A percentile compares a stretch with the other conserved stretches of the same genome.
phyloP scores from a whole-genome alignment of 2,329 filamentous ascomycete genomes.

The Botrytis elliptica region DNA sequence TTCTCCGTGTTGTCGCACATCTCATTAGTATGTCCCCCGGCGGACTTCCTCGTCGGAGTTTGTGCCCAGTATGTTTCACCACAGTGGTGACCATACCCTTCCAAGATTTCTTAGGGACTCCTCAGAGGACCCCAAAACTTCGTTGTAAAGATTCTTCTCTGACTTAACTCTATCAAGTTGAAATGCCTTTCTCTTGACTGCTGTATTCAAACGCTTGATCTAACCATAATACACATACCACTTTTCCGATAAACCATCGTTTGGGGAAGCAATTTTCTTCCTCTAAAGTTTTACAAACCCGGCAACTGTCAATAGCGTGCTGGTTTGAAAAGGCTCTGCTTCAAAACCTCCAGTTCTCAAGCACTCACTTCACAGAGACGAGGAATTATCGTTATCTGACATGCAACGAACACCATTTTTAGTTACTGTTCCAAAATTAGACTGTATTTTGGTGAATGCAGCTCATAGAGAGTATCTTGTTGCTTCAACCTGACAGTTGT shows the following conservation, averaged over 20 bases:
- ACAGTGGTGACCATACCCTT: neutral
- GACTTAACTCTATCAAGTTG: neutral
- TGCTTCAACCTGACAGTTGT: neutral
- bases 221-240: neutral
- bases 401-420: neutral
- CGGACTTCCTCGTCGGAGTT: neutral
- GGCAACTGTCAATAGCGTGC: neutral
- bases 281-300: neutral
- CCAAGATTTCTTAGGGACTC: neutral
- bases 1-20: neutral
- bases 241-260: neutral
- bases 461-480: neutral
- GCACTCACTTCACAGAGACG: neutral
- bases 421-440: neutral
- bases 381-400: neutral
- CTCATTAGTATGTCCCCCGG: neutral
- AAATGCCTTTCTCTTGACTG: neutral
- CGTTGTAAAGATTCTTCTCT: neutral
- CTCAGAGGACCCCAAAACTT: neutral
- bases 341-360: neutral
- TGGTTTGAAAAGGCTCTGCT: neutral
- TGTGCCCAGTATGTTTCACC: neutral
- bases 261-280: neutral
- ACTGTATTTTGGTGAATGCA: neutral
- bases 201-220: accelerated